Base-by-base conservation (phyloP, 495 filamentous ascomycete species). In the Margaritispora aquatica region DNA sequence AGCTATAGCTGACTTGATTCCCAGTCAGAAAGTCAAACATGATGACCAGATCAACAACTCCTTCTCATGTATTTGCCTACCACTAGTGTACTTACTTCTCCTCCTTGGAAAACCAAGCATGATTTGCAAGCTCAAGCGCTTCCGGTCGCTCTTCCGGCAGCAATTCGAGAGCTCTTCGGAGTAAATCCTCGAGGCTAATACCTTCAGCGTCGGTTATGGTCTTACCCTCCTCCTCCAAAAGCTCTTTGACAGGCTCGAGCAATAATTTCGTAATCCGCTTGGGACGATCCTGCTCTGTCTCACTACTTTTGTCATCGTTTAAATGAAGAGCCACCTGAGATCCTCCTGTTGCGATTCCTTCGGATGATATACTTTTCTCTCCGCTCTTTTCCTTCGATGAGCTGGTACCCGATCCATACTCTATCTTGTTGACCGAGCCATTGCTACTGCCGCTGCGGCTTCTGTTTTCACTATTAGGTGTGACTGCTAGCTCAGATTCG, bases 351-450 rank as follows among this genome's bases (percentile, higher is more conserved):
- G 58, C 47, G n/a, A 60, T 51, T 20, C 58, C 58, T 60, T 60
- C 58, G 1, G 58, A 60, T 13, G 58, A 47, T 13, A 60, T 54
- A 24, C 58, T 60, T 20, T 60, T 60, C 10, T 49, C 58, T 49
- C 51, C 58, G 21, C 58, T 60, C 26, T 60, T 60, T 2, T 36
- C 8, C 9, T 34, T 20, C 0, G 51, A 60, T 21, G 58, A 60
- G 8, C 55, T 47, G 17, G 55, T 51, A 24, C 55, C 55, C 11
- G 55, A 58, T 20, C 44, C 44, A 22, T 7, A 48, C 15, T 19
- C 21, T n/a, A n/a, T n/a, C n/a, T n/a, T n/a, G n/a, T n/a, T n/a
- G n/a, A n/a, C n/a, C n/a, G n/a, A n/a, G n/a, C n/a, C n/a, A n/a
- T 51, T 24, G 46, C 19, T 15, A 26, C 2, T 21, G 20, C 48